Evolutionary conservation across 352 stramenopile genomes (phyloP).

Genomic region (Aphanomyces cochlioides): DNA sequence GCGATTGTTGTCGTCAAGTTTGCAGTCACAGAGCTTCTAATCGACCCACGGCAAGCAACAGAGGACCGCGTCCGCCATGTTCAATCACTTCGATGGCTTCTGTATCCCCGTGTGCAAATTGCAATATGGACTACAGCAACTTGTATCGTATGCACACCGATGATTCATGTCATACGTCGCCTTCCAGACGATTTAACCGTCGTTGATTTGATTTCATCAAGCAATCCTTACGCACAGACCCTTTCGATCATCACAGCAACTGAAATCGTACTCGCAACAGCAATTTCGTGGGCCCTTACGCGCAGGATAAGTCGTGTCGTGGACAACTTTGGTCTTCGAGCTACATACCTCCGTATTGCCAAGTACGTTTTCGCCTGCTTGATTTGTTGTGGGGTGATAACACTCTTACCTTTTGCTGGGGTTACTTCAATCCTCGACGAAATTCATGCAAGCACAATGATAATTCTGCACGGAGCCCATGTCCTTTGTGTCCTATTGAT

Average conservation of each 20-base stretch:
- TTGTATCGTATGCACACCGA: background rate
- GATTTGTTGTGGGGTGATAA: background rate
- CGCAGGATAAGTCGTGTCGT: conserved; percentile 25
- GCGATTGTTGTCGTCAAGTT: conserved; percentile 26
- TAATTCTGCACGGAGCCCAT: conserved; percentile 10
- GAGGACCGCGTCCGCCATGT: conserved; percentile 10
- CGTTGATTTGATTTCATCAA: background rate
- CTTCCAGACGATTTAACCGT: background rate
- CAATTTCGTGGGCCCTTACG: conserved; percentile 15
- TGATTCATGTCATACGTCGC: background rate
- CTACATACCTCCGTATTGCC: conserved; percentile 3
- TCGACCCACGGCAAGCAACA: conserved; percentile 16
- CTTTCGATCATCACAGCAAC: background rate
- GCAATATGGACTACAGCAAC: background rate
- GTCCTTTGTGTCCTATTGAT: conserved; percentile 12
- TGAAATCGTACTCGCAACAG: conserved; percentile 8
- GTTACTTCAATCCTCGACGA: conserved; percentile 2
- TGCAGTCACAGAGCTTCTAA: conserved; percentile 20
- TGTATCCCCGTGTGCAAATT: conserved; percentile 24
- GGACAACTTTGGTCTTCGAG: conserved; percentile 29
- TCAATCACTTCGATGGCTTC: conserved; percentile 25
- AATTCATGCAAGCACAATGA: background rate
- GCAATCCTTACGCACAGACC: background rate
- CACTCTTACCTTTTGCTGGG: background rate
- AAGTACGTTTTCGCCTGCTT: background rate